Evolutionary conservation across 768 basidiomycete species (phyloP).

Genomic region (Asterophora parasitica): DNA sequence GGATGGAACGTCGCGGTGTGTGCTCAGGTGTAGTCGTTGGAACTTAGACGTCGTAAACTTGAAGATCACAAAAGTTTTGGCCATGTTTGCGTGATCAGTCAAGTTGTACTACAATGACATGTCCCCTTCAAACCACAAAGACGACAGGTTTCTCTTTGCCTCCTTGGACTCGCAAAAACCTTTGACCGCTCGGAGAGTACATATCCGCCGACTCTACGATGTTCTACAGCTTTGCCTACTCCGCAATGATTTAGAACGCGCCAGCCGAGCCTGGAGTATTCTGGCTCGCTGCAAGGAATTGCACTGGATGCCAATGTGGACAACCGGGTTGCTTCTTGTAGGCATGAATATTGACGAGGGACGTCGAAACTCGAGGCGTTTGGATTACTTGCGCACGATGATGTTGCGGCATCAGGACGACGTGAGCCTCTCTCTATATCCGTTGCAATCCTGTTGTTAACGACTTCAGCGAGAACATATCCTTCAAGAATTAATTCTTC

Average conservation of each 20-base stretch:
- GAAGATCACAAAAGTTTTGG: constrained; percentile 21
- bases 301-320: constrained; percentile 71
- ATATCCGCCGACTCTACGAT: constrained; percentile 73
- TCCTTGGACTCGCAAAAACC: constrained; percentile 47
- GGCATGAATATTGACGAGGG: constrained; percentile 26
- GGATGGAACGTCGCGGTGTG: constrained; percentile 11
- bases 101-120: constrained; percentile 10
- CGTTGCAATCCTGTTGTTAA: constrained; percentile 3
- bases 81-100: constrained; percentile 23
- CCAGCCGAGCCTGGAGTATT: constrained; percentile 68
- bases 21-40: constrained; percentile 1
- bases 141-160: constrained; percentile 55
- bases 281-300: constrained; percentile 75
- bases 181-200: constrained; percentile 57
- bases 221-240: constrained; percentile 68
- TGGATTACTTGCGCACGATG: constrained; percentile 64
- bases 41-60: too few relatives aligned
- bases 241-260: constrained; percentile 56
- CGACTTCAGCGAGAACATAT: constrained; percentile 61
- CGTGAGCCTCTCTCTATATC: constrained; percentile 35
- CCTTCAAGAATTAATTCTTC: constrained; percentile 69
- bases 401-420: constrained; percentile 66
- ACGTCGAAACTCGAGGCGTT: constrained; percentile 28
- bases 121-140: constrained; percentile 19
- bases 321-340: constrained; percentile 56